Conservation (phyloP, 768 basidiomycete genomes). For the Russula sp. region DNA sequence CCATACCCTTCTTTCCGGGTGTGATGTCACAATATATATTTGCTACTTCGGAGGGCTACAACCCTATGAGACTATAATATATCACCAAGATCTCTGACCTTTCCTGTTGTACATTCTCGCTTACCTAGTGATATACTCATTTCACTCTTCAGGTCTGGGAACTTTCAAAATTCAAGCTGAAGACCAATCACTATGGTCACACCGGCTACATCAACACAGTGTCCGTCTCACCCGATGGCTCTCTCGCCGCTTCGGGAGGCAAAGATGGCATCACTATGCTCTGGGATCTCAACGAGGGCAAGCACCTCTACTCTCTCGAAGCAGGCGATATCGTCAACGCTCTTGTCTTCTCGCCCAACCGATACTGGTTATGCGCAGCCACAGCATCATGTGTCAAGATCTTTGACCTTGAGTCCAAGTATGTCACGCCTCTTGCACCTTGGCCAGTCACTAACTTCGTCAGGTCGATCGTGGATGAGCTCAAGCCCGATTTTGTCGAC, state of each 20-base stretch:
- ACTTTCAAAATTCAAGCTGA: conserved; percentile 98
- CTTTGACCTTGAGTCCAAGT: conserved; percentile 99
- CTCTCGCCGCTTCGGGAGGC: conserved; percentile 97
- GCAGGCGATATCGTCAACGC: conserved; percentile 98
- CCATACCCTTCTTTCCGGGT: neutral
- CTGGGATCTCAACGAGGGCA: conserved; percentile 99
- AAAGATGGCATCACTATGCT: conserved; percentile 99
- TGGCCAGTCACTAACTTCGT: conserved; percentile 7
- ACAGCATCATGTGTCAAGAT: conserved; percentile 98
- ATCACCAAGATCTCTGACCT: conserved; percentile 72
- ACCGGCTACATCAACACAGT: conserved; percentile 99
- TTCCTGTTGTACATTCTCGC: conserved; percentile 5
- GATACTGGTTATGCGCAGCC: conserved; percentile 99
- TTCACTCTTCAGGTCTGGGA: conserved; percentile 83
- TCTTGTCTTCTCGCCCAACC: conserved; percentile 98
- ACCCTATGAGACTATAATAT: conserved; percentile 52
- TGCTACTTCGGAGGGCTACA: conserved; percentile 38
- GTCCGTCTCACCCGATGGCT: conserved; percentile 98
- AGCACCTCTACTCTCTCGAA: conserved; percentile 99
- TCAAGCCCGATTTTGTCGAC: conserved; percentile 91
- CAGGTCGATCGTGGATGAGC: conserved; percentile 97
- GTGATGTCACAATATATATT: conserved; percentile 43
- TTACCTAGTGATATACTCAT: conserved; percentile 5
- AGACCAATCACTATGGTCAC: conserved; percentile 99
- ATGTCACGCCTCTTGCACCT: conserved; percentile 39